Conservation (phyloP, 2,329 filamentous ascomycete species). For the Ustulina deusta region DNA sequence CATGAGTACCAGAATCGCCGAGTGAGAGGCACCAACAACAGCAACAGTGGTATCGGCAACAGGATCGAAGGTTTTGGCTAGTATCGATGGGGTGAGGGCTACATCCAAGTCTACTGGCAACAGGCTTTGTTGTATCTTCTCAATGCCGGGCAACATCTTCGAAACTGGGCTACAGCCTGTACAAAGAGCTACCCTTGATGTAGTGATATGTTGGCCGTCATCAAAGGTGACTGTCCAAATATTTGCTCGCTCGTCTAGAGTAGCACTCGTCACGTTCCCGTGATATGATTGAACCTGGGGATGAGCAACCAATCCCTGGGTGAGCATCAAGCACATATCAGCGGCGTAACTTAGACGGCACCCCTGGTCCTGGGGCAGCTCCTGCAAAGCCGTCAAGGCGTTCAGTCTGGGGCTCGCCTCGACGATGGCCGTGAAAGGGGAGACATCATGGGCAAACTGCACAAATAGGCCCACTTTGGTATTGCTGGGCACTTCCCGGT, state of each 20-base stretch:
- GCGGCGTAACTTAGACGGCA: constrained; percentile 69
- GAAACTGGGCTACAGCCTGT: constrained; percentile 66
- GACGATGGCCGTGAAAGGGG: constrained; percentile 65
- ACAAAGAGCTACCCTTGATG: constrained; percentile 65
- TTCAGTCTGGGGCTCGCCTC: constrained; percentile 62
- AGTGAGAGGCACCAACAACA: constrained; percentile 72
- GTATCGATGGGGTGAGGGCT: constrained; percentile 65
- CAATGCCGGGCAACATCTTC: constrained; percentile 56
- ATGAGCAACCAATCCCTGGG: constrained; percentile 56
- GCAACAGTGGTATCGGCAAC: constrained; percentile 59
- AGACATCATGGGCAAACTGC: constrained; percentile 65
- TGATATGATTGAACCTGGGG: constrained; percentile 55
- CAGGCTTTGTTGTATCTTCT: constrained; percentile 44
- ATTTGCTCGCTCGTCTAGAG: constrained; percentile 51
- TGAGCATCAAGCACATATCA: constrained; percentile 63
- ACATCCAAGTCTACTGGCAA: constrained; percentile 63
- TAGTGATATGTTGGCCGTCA: constrained; percentile 52
- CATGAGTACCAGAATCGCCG: constrained; percentile 71
- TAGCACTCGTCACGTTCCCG: constrained; percentile 55
- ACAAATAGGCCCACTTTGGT: constrained; percentile 72
- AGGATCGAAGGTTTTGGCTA: constrained; percentile 56
- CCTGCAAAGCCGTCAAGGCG: constrained; percentile 64
- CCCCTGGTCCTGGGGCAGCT: constrained; percentile 66
- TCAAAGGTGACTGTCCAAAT: constrained; percentile 45
- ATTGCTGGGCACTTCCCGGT: constrained; percentile 72